Base-by-base conservation (phyloP, 306 rosid species). In the Cicer yamashitae region DNA sequence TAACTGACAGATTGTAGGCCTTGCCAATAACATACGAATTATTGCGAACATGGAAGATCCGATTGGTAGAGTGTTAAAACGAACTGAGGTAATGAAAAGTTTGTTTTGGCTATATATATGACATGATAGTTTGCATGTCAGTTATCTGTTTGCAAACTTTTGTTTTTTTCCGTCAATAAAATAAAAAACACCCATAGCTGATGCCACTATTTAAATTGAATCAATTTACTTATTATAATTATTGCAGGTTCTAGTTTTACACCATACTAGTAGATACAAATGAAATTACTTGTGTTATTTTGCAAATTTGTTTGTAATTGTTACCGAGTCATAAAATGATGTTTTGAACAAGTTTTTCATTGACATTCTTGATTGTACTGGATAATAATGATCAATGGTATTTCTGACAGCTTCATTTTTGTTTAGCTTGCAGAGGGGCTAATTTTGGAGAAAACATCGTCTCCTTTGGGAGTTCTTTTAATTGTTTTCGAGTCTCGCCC, bases 401-500 rank as follows among this genome's bases (percentile, higher is more conserved):
- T 54, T 83, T 84, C 81, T 83, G 70, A 81, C 56, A 6, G 18
- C 68, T 59, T n/a, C 76, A 79, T 65, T 51, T 82, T 45, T 65
- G 41, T 81, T 54, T 89, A 94, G 99, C 85, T 94, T 77, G 91
- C 96, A 74, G 99, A 94, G 71, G 97, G 96, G 80, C 88, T 94
- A 56, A 70, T 92, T 79, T 87, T 94, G 70, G 99, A 94, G 85
- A 94, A 94, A 89, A 92, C 96, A 38, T 90, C 99, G 62, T 87
- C 96, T 81, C 96, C 99, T 44, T 73, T 94, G 80, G 99, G 99
- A 34, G 97, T 94, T 78, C 96, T 94, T 67, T 83, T 94, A 84
- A 90, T 94, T 77, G 87, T 94, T 73, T 94, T 94, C 51, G 99
- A 94, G 86, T 90, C 99, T 84, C 99, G 98, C 77, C 99, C 99